Evolutionary conservation across 805 yeast genomes (phyloP).

Genomic region (Blastobotrys chiropterorum): DNA sequence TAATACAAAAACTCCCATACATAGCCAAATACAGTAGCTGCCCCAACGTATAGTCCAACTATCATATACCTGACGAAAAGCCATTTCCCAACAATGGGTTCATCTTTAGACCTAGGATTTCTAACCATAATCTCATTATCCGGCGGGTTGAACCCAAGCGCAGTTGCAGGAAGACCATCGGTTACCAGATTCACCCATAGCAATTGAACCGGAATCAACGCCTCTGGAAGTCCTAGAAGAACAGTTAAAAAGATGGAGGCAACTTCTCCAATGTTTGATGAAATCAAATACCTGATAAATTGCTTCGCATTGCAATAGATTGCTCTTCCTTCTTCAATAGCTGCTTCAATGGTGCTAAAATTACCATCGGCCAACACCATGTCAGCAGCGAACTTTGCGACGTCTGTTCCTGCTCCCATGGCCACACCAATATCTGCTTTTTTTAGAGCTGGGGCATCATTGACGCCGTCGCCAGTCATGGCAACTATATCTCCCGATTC

Average conservation of each 20-base stretch:
- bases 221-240: slow-evolving; percentile 47
- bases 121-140: slow-evolving; percentile 35
- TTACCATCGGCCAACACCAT: slow-evolving; percentile 50
- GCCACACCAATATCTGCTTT: slow-evolving; percentile 57
- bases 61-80: slow-evolving; percentile 35
- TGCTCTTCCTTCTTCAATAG: slow-evolving; percentile 51
- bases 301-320: slow-evolving; percentile 39
- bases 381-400: slow-evolving; percentile 54
- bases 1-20: slow-evolving; percentile 36
- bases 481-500: slow-evolving; percentile 45
- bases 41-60: slow-evolving; percentile 37
- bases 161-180: slow-evolving; percentile 56
- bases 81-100: slow-evolving; percentile 36
- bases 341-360: slow-evolving; percentile 51
- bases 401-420: slow-evolving; percentile 58
- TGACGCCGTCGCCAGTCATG: slow-evolving; percentile 59
- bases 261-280: slow-evolving; percentile 52
- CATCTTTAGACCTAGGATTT: slow-evolving; percentile 35
- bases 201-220: slow-evolving; percentile 50
- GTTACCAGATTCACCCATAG: slow-evolving; percentile 54
- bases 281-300: slow-evolving; percentile 40
- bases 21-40: slow-evolving; percentile 38
- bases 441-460: slow-evolving; percentile 55
- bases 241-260: slow-evolving; percentile 52
- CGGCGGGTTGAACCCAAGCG: slow-evolving; percentile 45